phyloP scores from a whole-genome alignment of 768 basidiomycete genomes.

The Macrolepiota fuliginosa region DNA sequence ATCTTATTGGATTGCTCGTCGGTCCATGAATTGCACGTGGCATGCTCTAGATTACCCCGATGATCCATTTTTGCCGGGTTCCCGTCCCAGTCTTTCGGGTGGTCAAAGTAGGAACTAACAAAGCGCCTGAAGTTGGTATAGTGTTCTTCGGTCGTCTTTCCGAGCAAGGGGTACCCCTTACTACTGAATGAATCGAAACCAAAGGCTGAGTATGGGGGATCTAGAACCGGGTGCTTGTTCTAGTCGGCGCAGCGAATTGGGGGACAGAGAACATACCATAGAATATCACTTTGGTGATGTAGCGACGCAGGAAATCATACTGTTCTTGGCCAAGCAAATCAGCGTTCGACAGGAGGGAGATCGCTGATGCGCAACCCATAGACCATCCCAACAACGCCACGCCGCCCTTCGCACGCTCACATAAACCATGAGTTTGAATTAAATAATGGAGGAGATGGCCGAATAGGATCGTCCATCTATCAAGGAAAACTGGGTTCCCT shows the following conservation, averaged over 20 bases:
- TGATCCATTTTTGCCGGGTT: conserved; percentile 20
- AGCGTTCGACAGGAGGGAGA: conserved; percentile 28
- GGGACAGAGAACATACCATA: conserved; percentile 25
- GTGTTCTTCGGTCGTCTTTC: conserved; percentile 21
- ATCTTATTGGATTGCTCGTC: conserved; percentile 18
- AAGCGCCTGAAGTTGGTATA: conserved; percentile 23
- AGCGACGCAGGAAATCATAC: conserved; percentile 25
- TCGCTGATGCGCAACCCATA: conserved; percentile 26
- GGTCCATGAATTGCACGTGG: conserved; percentile 21
- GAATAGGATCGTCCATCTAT: conserved; percentile 23
- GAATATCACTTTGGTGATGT: conserved; percentile 28
- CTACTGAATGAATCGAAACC: conserved; percentile 22
- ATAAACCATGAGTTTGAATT: conserved; percentile 24
- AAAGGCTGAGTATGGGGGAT: conserved; percentile 29
- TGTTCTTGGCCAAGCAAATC: conserved; percentile 19
- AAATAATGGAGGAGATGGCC: conserved; percentile 27
- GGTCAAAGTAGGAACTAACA: conserved; percentile 29
- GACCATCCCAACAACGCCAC: conserved; percentile 40
- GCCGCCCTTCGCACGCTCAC: conserved; percentile 31
- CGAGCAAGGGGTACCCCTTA: conserved; percentile 21
- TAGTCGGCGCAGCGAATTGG: not conserved
- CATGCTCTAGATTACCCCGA: conserved; percentile 16
- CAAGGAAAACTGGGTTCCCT: conserved; percentile 25
- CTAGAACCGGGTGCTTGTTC: conserved; percentile 14
- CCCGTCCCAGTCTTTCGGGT: conserved; percentile 18